phyloP scores from a whole-genome alignment of 2,329 filamentous ascomycete species.

The Botryotinia calthae region DNA sequence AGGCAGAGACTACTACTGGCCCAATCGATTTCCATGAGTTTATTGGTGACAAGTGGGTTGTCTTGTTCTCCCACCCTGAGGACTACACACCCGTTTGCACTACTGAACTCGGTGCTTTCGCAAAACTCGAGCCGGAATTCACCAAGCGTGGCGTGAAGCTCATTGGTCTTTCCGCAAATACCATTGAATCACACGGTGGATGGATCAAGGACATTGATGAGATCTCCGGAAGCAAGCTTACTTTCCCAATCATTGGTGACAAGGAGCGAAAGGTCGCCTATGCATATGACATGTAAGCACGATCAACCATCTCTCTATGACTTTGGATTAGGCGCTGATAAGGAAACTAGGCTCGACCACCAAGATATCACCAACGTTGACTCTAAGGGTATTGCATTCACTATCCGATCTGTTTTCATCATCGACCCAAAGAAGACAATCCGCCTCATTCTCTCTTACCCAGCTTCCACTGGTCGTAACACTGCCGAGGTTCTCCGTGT shows the following conservation, averaged over 20 bases:
- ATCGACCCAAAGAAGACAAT: slow-evolving; percentile 94
- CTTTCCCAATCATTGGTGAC: slow-evolving; percentile 80
- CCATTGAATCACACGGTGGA: slow-evolving; percentile 74
- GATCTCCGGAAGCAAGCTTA: slow-evolving; percentile 66
- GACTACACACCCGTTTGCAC: slow-evolving; percentile 97
- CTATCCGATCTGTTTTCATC: slow-evolving; percentile 91
- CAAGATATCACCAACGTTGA: slow-evolving; percentile 81
- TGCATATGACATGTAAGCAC: slow-evolving; percentile 70
- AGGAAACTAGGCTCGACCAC: slow-evolving; percentile 61
- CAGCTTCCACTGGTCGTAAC: slow-evolving; percentile 84
- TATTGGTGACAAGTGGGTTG: slow-evolving; percentile 74
- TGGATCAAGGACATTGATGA: slow-evolving; percentile 92
- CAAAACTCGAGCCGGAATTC: slow-evolving; percentile 86
- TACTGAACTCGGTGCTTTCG: slow-evolving; percentile 90
- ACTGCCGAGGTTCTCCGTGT: slow-evolving; percentile 75
- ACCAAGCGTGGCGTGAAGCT: slow-evolving; percentile 84
- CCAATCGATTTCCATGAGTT: slow-evolving; percentile 82
- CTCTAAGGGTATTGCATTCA: slow-evolving; percentile 81
- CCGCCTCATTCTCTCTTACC: slow-evolving; percentile 88
- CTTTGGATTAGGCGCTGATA: neutral
- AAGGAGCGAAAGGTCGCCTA: slow-evolving; percentile 74
- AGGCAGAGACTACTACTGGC: slow-evolving; percentile 75
- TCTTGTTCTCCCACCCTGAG: slow-evolving; percentile 82
- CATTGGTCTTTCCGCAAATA: slow-evolving; percentile 87
- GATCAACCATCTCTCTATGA: neutral